phyloP scores from a whole-genome alignment of 352 stramenopile species.

The Pythium dissimile region DNA sequence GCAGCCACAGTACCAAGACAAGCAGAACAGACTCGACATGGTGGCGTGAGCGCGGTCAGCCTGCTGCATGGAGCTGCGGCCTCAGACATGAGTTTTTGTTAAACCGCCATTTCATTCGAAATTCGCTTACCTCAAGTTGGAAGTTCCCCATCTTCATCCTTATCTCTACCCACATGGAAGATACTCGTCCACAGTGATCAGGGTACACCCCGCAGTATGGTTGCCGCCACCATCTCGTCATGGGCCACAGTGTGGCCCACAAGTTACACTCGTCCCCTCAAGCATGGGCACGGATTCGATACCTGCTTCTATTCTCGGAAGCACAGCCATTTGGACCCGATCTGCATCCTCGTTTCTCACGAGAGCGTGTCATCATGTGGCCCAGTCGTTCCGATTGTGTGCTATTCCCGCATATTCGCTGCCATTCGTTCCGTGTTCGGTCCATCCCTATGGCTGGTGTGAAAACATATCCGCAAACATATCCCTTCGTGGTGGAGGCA shows the following conservation, averaged over 20 bases:
- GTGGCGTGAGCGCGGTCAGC: too few relatives aligned
- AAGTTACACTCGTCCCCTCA: too few relatives aligned
- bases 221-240: too few relatives aligned
- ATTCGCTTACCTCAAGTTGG: not conserved
- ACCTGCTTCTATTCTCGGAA: too few relatives aligned
- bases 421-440: not conserved
- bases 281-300: too few relatives aligned
- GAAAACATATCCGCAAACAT: too few relatives aligned
- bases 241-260: too few relatives aligned
- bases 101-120: not conserved
- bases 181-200: not conserved
- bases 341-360: not conserved
- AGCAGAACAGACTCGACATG: too few relatives aligned
- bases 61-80: constrained; percentile 11
- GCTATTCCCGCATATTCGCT: not conserved
- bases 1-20: not conserved
- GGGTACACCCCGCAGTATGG: too few relatives aligned
- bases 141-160: not conserved
- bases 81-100: not conserved
- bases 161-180: too few relatives aligned
- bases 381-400: not conserved
- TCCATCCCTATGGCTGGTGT: constrained; percentile 1
- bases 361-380: not conserved
- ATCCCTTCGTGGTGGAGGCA: not conserved
- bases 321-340: not conserved